phyloP scores from a whole-genome alignment of 768 basidiomycete species.

The Multifurca ochricompacta region DNA sequence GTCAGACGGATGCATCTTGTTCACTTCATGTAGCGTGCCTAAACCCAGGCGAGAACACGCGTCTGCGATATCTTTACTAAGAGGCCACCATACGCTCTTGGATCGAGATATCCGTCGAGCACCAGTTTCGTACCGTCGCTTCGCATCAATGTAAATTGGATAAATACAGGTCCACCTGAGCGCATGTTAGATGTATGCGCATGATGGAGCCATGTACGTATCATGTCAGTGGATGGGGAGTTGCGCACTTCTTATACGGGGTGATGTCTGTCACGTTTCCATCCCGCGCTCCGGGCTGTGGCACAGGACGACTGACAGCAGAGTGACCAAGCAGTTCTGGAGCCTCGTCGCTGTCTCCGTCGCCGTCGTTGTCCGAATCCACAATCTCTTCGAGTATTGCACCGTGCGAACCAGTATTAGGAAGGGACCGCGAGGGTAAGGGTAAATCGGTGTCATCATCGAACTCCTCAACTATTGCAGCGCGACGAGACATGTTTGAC shows the following conservation, averaged over 20 bases:
- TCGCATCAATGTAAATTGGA: conserved; percentile 95
- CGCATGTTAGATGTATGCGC: conserved; percentile 10
- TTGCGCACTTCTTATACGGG: conserved; percentile 71
- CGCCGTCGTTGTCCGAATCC: conserved; percentile 46
- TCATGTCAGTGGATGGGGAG: conserved; percentile 6
- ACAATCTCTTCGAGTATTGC: conserved; percentile 64
- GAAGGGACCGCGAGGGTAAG: conserved; percentile 58
- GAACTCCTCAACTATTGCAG: conserved; percentile 70
- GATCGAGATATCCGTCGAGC: conserved; percentile 72
- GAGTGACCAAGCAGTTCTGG: conserved; percentile 37
- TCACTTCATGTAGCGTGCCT: conserved; percentile 78
- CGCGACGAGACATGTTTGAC: conserved; percentile 57
- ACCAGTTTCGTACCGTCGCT: conserved; percentile 77
- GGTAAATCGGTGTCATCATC: conserved; percentile 94
- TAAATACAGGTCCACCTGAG: conserved; percentile 92
- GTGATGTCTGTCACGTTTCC: conserved; percentile 58
- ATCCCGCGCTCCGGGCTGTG: conserved; percentile 17
- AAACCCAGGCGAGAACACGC: conserved; percentile 73
- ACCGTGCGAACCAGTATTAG: conserved; percentile 59
- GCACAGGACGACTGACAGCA: conserved; percentile 44
- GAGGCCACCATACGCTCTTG: conserved; percentile 89
- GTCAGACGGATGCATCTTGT: conserved; percentile 87
- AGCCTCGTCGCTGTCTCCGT: conserved; percentile 22
- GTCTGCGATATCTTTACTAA: conserved; percentile 87
- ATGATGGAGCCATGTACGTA: conserved; percentile 9